Evolutionary conservation across 208 protist species (phyloP).

Genomic region (Naegleria lovaniensis): DNA sequence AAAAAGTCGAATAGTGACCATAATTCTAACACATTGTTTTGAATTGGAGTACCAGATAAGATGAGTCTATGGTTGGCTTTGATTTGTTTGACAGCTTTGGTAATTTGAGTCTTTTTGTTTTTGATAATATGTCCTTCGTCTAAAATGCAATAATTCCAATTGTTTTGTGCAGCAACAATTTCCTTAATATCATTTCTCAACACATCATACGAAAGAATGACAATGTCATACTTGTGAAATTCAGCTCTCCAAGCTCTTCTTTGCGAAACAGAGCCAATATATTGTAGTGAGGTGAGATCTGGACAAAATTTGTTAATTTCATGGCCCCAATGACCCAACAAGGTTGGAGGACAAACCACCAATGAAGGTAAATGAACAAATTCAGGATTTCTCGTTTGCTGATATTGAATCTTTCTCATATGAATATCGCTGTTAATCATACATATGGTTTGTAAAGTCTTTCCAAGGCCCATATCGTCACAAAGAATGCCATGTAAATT

Average conservation of each 20-base stretch:
- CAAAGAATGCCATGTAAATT: conserved; percentile 71
- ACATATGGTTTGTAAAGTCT: conserved; percentile 75
- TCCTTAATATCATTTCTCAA: conserved; percentile 57
- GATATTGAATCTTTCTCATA: conserved; percentile 23
- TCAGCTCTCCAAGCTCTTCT: conserved; percentile 26
- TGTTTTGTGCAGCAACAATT: conserved; percentile 28
- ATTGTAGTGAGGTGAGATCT: conserved; percentile 33
- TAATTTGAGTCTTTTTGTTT: conserved; percentile 66
- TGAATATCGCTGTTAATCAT: conserved; percentile 53
- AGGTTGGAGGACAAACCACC: conserved; percentile 73
- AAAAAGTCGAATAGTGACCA: conserved; percentile 92
- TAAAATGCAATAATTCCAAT: conserved; percentile 72
- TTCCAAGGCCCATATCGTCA: conserved; percentile 82
- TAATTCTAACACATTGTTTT: conserved; percentile 86
- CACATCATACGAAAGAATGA: conserved; percentile 73
- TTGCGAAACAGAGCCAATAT: conserved; percentile 37
- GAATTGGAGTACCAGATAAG: conserved; percentile 77
- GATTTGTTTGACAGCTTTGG: conserved; percentile 37
- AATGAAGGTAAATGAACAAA: conserved; percentile 52
- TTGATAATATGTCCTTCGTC: conserved; percentile 89
- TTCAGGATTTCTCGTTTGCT: conserved; percentile 25
- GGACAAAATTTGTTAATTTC: conserved; percentile 70
- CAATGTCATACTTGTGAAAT: conserved; percentile 38
- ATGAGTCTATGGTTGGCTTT: conserved; percentile 63
- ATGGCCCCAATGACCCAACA: conserved; percentile 70